phyloP scores from a whole-genome alignment of 441 rosid genomes.

The Erodium trifolium region DNA sequence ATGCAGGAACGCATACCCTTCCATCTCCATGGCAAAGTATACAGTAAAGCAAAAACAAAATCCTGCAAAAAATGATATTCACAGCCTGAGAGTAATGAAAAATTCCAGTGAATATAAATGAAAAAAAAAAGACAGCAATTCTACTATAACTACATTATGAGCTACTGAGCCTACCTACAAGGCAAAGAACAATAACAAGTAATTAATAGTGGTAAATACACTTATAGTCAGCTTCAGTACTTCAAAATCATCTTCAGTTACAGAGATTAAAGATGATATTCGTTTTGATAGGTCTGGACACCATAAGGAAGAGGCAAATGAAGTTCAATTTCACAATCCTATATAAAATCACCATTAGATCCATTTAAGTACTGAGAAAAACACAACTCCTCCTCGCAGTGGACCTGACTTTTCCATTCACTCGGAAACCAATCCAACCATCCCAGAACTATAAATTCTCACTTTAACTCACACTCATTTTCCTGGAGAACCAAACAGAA shows the following conservation, averaged over 20 bases:
- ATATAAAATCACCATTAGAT: neutral
- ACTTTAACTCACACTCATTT: neutral
- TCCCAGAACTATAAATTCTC: neutral
- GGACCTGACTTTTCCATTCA: neutral
- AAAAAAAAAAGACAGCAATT: neutral
- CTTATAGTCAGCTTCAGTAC: slow-evolving; percentile 1
- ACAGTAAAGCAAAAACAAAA: too few species aligned
- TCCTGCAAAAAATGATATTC: slow-evolving; percentile 1
- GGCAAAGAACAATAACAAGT: neutral
- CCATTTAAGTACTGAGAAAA: neutral
- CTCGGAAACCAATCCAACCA: neutral
- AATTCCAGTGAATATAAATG: neutral
- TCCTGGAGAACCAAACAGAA: slow-evolving; percentile 10
- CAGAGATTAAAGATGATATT: too few species aligned
- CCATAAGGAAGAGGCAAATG: too few species aligned
- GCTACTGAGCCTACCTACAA: neutral
- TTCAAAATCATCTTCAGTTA: neutral
- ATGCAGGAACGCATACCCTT: slow-evolving; percentile 34
- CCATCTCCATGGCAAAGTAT: slow-evolving; percentile 28
- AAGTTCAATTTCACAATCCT: too few species aligned
- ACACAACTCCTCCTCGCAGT: neutral
- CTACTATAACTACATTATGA: neutral
- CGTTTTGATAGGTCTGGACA: too few species aligned
- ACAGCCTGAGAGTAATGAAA: slow-evolving; percentile 18
- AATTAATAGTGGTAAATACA: neutral